These are phyloP conservation scores for Diaporthe humulicola DNA, from an alignment of 2,329 filamentous ascomycete genomes.

Conservation along the genomic window DNA sequence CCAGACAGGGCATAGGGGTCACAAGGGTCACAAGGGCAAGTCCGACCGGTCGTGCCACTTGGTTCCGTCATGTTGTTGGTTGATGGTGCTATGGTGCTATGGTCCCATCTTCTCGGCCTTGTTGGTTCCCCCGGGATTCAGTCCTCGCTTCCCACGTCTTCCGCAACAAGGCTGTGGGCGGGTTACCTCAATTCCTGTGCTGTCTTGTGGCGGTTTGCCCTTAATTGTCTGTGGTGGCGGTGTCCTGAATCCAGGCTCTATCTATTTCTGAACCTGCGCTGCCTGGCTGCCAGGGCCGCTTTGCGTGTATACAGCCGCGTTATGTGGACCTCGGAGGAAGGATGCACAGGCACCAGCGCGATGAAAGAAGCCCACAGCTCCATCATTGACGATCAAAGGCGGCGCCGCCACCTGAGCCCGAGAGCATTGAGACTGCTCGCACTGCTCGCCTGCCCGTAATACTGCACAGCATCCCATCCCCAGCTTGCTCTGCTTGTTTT, in stretches of 20 bases:
- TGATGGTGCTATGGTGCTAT: background rate
- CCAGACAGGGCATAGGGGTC: slow-evolving; percentile 24
- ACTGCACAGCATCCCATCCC: background rate
- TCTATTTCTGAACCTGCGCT: background rate
- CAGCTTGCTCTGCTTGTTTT: background rate
- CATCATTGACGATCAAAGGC: too few species aligned
- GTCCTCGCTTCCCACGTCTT: background rate
- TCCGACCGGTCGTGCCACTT: slow-evolving; percentile 10
- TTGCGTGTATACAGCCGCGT: slow-evolving; percentile 4
- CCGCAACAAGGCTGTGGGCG: background rate
- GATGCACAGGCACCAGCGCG: background rate
- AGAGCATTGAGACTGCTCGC: background rate
- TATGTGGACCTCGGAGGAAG: slow-evolving; percentile 9
- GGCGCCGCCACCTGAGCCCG: background rate
- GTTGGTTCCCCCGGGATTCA: too few species aligned
- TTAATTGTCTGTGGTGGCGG: background rate
- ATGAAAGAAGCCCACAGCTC: background rate
- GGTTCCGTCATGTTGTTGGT: slow-evolving; percentile 24
- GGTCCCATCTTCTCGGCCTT: background rate
- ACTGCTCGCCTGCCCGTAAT: background rate
- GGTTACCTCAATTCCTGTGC: slow-evolving; percentile 12
- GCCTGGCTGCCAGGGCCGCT: background rate
- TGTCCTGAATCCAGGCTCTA: background rate
- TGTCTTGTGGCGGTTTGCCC: background rate
- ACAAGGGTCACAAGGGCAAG: background rate